A percentile compares a stretch with the other conserved stretches of the same genome.
Conservation (phyloP, 2,329 filamentous ascomycete species). For the Aureobasidium lini region DNA sequence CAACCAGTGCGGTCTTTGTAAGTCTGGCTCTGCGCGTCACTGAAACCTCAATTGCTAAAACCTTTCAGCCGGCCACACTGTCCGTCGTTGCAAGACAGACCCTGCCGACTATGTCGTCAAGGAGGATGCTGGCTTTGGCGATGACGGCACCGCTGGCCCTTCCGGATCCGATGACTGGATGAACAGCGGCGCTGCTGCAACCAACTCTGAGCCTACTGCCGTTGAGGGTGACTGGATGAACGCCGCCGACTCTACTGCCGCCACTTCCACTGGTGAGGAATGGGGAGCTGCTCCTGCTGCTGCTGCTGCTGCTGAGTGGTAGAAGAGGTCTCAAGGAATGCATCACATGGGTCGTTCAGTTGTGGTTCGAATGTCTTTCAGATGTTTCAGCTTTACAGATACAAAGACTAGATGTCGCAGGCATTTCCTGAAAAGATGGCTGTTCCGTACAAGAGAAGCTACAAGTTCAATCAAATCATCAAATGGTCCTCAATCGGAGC, state of each 20-base stretch:
- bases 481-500: too few species aligned
- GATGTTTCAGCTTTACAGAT: not conserved
- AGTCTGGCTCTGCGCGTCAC: not conserved
- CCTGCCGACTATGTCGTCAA: not conserved
- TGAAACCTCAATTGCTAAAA: not conserved
- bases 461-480: too few species aligned
- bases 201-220: not conserved
- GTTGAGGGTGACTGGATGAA: not conserved
- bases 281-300: not conserved
- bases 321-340: not conserved
- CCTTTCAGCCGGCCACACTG: not conserved
- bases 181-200: not conserved
- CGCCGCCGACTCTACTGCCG: not conserved
- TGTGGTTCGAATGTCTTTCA: not conserved
- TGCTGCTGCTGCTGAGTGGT: not conserved
- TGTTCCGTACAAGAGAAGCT: too few species aligned
- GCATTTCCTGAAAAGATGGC: too few species aligned
- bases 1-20: conserved; percentile 31
- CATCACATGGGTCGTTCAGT: not conserved
- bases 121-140: not conserved
- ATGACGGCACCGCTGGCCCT: not conserved
- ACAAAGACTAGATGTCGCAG: too few species aligned
- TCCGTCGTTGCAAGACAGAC: not conserved
- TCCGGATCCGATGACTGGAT: not conserved
- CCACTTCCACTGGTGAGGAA: not conserved